Percentiles rank a stretch among this genome's conserved stretches.
phyloP scores from a whole-genome alignment of 2,329 filamentous ascomycete genomes.

The Diaporthe aspalathi region DNA sequence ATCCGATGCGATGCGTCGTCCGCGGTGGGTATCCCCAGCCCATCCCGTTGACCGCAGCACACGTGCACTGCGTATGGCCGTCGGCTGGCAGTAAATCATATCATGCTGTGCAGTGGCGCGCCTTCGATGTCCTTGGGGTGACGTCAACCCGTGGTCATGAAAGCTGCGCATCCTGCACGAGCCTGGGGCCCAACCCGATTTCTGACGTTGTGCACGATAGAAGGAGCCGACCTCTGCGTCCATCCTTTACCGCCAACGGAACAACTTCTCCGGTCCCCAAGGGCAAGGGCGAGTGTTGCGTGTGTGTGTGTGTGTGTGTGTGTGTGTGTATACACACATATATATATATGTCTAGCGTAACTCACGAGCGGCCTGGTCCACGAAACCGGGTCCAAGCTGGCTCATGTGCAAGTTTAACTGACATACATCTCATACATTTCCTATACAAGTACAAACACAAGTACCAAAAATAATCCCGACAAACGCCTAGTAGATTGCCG shows the following conservation, averaged over 20 bases:
- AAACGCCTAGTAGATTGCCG: not conserved
- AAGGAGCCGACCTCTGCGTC: not conserved
- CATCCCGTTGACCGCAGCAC: not conserved
- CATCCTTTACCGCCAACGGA: not conserved
- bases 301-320: not conserved
- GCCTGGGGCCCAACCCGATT: not conserved
- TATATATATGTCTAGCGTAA: not conserved
- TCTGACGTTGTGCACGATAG: constrained; percentile 22
- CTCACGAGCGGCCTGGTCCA: not conserved
- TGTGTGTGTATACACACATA: too few relatives aligned
- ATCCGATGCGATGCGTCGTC: not conserved
- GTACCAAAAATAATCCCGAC: not conserved
- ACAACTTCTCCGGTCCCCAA: not conserved
- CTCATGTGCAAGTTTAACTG: not conserved
- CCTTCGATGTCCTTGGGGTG: constrained; percentile 18
- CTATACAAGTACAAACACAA: not conserved
- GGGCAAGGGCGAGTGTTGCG: not conserved
- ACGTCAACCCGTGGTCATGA: constrained; percentile 32
- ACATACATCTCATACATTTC: not conserved
- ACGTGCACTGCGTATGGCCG: not conserved
- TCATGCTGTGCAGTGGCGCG: constrained; percentile 10
- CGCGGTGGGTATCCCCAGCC: not conserved
- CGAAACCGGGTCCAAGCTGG: not conserved
- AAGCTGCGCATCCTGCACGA: constrained; percentile 6
- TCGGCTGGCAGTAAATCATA: not conserved